Conservation (phyloP, 2,329 filamentous ascomycete genomes). For the Nemania sp. region DNA sequence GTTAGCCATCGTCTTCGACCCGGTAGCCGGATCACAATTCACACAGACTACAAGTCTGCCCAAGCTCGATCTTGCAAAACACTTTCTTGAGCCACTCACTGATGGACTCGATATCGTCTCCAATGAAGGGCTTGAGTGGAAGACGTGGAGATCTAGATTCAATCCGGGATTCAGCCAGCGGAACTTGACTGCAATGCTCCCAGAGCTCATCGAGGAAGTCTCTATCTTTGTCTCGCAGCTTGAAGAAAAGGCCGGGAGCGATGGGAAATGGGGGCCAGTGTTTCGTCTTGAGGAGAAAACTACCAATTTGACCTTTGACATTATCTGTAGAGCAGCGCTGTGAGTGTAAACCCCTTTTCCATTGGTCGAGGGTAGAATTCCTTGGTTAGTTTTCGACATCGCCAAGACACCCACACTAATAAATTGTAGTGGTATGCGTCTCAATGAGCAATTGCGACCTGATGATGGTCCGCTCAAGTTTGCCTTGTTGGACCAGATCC, state of each 20-base stretch:
- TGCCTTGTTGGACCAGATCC: constrained; percentile 31
- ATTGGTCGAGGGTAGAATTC: too few species aligned
- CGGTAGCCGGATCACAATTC: constrained; percentile 32
- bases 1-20: constrained; percentile 30
- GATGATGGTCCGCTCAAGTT: constrained; percentile 31
- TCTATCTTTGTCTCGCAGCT: constrained; percentile 41
- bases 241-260: constrained; percentile 32
- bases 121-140: constrained; percentile 41
- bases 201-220: constrained; percentile 44
- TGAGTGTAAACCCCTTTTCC: constrained; percentile 29
- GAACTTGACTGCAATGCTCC: constrained; percentile 41
- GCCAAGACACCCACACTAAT: constrained; percentile 5
- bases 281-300: constrained; percentile 42
- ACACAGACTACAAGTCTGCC: constrained; percentile 30
- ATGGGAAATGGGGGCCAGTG: constrained; percentile 38
- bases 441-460: constrained; percentile 32
- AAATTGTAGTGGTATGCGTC: constrained; percentile 29
- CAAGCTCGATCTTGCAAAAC: constrained; percentile 15
- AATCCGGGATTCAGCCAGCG: constrained; percentile 45
- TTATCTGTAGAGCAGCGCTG: constrained; percentile 44
- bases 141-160: constrained; percentile 39
- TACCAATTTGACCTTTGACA: constrained; percentile 45
- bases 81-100: constrained; percentile 38
- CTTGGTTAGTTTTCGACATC: too few species aligned
- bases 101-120: constrained; percentile 39